Conservation (phyloP, 2,329 filamentous ascomycete species). For the Macroventuria anomochaeta region DNA sequence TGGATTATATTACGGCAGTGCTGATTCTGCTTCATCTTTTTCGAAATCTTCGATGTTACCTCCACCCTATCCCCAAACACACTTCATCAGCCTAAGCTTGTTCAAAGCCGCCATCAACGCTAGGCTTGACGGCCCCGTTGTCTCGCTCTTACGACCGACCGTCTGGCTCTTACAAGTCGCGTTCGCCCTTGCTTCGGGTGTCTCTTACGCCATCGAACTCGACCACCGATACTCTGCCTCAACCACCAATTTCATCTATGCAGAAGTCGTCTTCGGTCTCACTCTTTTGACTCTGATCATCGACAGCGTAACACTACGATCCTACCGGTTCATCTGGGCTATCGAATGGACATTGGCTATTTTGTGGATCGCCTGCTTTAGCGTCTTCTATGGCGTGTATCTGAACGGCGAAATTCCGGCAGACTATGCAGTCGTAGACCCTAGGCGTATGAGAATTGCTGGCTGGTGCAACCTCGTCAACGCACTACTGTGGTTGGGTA, state of each 20-base stretch:
- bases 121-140: conserved; percentile 19
- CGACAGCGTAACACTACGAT: conserved; percentile 23
- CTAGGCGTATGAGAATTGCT: conserved; percentile 21
- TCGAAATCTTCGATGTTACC: conserved; percentile 5
- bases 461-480: conserved; percentile 30
- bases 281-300: conserved; percentile 19
- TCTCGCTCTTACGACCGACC: conserved; percentile 25
- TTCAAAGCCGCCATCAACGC: conserved; percentile 23
- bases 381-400: conserved; percentile 23
- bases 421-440: conserved; percentile 13
- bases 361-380: conserved; percentile 28
- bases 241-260: conserved; percentile 22
- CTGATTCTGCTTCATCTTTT: background rate
- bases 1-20: background rate
- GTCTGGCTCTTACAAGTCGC: conserved; percentile 24
- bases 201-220: conserved; percentile 29
- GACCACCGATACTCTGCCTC: background rate
- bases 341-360: conserved; percentile 24
- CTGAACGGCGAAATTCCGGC: background rate
- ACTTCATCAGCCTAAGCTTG: conserved; percentile 13
- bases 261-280: conserved; percentile 22
- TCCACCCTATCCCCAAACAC: conserved; percentile 18
- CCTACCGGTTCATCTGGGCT: conserved; percentile 24
- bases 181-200: conserved; percentile 29
- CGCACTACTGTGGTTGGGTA: conserved; percentile 28